Evolutionary conservation across 257 asterid genomes (phyloP).

Genomic region (Ehretia macrophylla): DNA sequence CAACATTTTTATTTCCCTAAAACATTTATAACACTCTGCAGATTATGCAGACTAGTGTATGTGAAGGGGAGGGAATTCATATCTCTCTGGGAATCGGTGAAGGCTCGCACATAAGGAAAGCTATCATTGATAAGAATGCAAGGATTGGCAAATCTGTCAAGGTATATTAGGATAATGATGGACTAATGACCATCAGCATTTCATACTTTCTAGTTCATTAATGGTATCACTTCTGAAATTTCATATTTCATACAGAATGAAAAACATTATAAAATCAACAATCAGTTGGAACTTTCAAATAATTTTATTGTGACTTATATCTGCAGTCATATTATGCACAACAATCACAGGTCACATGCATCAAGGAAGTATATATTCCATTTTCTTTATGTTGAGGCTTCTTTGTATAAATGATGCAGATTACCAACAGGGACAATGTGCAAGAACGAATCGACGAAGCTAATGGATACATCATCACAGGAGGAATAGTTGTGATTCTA

Average conservation of each 20-base stretch:
- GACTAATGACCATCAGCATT: neutral
- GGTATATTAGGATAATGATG: constrained; percentile 28
- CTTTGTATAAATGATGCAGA: constrained; percentile 35
- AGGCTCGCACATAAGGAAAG: constrained; percentile 56
- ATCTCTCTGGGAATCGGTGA: constrained; percentile 76
- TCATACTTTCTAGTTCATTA: neutral
- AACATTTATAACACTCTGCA: neutral
- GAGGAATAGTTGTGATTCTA: constrained; percentile 55
- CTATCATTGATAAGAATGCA: constrained; percentile 75
- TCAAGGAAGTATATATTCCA: too few species aligned
- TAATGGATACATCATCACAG: constrained; percentile 54
- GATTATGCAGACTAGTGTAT: constrained; percentile 29
- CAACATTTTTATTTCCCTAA: neutral
- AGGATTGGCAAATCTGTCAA: constrained; percentile 79
- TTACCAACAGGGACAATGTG: constrained; percentile 65
- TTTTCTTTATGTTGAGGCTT: neutral
- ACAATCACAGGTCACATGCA: too few species aligned
- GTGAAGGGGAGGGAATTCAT: constrained; percentile 26
- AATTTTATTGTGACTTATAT: too few species aligned
- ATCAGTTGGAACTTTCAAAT: too few species aligned
- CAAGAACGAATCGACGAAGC: constrained; percentile 61
- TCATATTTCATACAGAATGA: neutral
- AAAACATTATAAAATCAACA: too few species aligned
- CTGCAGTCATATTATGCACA: too few species aligned
- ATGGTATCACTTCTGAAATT: neutral